These are phyloP conservation scores for Herpetomonas samuelpessoai DNA, from an alignment of 208 protist genomes.

Conservation along the genomic window DNA sequence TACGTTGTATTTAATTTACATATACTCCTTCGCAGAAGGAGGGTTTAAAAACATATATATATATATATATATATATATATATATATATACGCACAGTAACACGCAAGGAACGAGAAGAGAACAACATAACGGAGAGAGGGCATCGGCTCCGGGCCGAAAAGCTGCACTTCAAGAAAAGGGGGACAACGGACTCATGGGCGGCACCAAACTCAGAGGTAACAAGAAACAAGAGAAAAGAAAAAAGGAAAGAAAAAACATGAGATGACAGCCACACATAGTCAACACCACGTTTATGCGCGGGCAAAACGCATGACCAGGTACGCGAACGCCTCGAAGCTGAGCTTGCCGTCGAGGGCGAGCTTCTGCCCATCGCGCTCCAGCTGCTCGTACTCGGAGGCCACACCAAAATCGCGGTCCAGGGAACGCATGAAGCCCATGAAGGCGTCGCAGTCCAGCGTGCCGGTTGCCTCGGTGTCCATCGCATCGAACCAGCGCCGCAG, in stretches of 20 bases:
- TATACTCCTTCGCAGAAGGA: too few relatives aligned
- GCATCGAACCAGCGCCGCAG: constrained; percentile 69
- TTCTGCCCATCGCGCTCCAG: constrained; percentile 41
- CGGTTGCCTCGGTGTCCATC: constrained; percentile 32
- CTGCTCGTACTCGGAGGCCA: constrained; percentile 29
- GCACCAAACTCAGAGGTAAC: neutral
- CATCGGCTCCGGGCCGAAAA: too few relatives aligned
- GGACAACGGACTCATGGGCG: too few relatives aligned
- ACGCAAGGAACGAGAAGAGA: too few relatives aligned
- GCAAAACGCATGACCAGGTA: constrained; percentile 69
- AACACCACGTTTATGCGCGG: constrained; percentile 27
- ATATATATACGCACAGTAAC: too few relatives aligned
- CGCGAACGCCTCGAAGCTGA: constrained; percentile 78
- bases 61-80: too few relatives aligned
- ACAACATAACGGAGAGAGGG: too few relatives aligned
- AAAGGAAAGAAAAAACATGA: constrained; percentile 13
- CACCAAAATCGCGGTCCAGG: constrained; percentile 69
- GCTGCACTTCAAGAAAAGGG: too few relatives aligned
- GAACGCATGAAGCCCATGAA: constrained; percentile 44
- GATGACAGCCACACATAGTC: too few relatives aligned
- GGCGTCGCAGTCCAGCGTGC: constrained; percentile 30
- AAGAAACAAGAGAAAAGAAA: constrained; percentile 8
- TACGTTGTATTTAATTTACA: too few relatives aligned
- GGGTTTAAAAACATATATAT: too few relatives aligned
- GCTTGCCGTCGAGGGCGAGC: constrained; percentile 40